phyloP scores from a whole-genome alignment of 768 basidiomycete species.

The Sarcomyxa edulis region DNA sequence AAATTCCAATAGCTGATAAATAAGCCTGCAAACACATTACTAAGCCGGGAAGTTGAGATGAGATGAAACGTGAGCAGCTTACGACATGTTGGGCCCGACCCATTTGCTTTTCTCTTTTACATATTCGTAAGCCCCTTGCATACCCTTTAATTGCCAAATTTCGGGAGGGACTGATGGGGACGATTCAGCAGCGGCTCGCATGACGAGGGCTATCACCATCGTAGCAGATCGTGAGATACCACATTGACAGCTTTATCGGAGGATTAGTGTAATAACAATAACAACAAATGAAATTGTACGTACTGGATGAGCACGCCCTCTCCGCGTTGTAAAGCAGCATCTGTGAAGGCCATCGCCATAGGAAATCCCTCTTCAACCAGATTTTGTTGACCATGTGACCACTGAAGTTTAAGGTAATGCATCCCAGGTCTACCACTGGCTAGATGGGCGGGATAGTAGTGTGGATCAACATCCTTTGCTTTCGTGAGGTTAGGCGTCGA shows the following conservation, averaged over 20 bases:
- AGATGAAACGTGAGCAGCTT: conserved; percentile 31
- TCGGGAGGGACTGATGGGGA: conserved; percentile 65
- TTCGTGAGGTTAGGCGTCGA: conserved; percentile 65
- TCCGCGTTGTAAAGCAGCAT: conserved; percentile 66
- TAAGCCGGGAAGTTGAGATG: neutral
- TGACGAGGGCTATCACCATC: conserved; percentile 84
- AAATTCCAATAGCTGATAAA: conserved; percentile 91
- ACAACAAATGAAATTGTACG: conserved; percentile 29
- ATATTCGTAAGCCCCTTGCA: conserved; percentile 87
- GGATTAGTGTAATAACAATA: conserved; percentile 9
- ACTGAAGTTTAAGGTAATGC: conserved; percentile 85
- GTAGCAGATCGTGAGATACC: conserved; percentile 91
- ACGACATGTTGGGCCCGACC: conserved; percentile 95
- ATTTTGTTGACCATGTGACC: conserved; percentile 94
- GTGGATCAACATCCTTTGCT: conserved; percentile 31
- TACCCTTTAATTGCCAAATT: conserved; percentile 75
- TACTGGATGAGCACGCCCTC: conserved; percentile 85
- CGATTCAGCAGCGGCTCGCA: conserved; percentile 80
- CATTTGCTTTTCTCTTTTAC: conserved; percentile 87
- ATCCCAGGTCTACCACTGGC: conserved; percentile 69
- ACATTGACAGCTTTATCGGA: conserved; percentile 72
- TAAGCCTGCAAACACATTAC: conserved; percentile 41
- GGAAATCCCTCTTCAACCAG: conserved; percentile 77
- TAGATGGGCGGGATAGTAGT: conserved; percentile 64
- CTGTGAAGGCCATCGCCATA: conserved; percentile 76